Evolutionary conservation across 2,329 filamentous ascomycete species (phyloP), one percentile per base, ranked within the genome.

Genomic region (Paecilomyces sp.): DNA sequence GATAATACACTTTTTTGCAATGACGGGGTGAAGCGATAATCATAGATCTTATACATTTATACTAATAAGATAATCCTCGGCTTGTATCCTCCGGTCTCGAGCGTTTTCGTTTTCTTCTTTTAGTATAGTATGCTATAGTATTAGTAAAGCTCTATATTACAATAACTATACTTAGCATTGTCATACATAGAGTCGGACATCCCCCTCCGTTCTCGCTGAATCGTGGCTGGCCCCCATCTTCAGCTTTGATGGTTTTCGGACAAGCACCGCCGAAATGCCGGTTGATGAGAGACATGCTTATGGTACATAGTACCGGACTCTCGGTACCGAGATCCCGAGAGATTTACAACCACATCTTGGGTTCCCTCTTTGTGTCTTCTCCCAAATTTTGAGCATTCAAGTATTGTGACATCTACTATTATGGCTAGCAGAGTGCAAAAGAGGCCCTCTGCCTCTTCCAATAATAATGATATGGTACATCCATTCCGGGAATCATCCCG

Each of bases 401-500:
- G 7, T 36, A 36, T 11, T 36, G 33, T 36, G 33, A 15, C 33
- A 36, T 36, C 33, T 3, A 36, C 8, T 5, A 36, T 36, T 36
- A 36, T 36, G 33, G 33, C 33, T 36, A 28, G 6, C 6, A 36
- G 33, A 11, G 33, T 36, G 9, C 33, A 36, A 36, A 36, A 36
- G 33, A 36, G 33, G 33, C 33, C 33, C 33, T 36, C 33, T 7
- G 13, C 33, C 33, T 4, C 25, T 28, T 36, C 33, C 33, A 8
- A 36, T 33, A 22, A 18, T 9, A 55, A 57, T 7, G 56, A 54
- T 3, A 13, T 34, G 52, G 5, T 18, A 30, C 51, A 54, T 13
- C 30, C 57, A 15, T 41, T 57, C 36, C 56, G 41, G 31, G 30
- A 60, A 25, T 41, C 59, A 15, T 55, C 47, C 41, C 7, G 22